These are phyloP conservation scores for Phialophora tarda DNA, from an alignment of 2,329 filamentous ascomycete species.

Conservation along the genomic window DNA sequence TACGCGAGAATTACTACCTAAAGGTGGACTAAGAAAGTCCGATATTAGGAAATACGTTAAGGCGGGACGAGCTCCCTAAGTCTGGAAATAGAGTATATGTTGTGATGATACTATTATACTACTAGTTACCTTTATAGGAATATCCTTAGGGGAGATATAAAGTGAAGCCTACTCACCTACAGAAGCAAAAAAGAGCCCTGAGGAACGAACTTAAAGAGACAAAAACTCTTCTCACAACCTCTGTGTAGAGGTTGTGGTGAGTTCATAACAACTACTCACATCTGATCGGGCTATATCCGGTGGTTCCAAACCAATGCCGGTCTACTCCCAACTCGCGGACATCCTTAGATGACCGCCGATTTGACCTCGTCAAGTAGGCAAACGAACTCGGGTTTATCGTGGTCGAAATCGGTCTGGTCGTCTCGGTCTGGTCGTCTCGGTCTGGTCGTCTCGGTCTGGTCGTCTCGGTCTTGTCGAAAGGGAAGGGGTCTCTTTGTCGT, in stretches of 20 bases:
- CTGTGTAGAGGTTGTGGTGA: neutral
- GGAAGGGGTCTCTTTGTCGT: too few species aligned
- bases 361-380: neutral
- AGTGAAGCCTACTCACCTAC: neutral
- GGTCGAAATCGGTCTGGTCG: neutral
- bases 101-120: too few species aligned
- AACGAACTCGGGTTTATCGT: neutral
- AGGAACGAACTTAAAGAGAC: neutral
- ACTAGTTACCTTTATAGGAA: too few species aligned
- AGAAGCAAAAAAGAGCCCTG: neutral
- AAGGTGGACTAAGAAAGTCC: neutral
- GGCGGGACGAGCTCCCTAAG: too few species aligned
- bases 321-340: neutral
- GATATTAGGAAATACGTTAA: neutral
- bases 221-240: neutral
- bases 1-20: neutral
- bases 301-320: neutral
- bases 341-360: neutral
- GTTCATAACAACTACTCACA: neutral
- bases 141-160: neutral
- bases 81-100: too few species aligned
- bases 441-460: neutral
- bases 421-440: neutral
- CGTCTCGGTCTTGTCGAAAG: neutral
- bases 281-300: constrained; percentile 1